Percentiles rank a stretch among this genome's conserved stretches.
Evolutionary conservation across 2,329 filamentous ascomycete species (phyloP).

Genomic region (Aureobasidium musti): DNA sequence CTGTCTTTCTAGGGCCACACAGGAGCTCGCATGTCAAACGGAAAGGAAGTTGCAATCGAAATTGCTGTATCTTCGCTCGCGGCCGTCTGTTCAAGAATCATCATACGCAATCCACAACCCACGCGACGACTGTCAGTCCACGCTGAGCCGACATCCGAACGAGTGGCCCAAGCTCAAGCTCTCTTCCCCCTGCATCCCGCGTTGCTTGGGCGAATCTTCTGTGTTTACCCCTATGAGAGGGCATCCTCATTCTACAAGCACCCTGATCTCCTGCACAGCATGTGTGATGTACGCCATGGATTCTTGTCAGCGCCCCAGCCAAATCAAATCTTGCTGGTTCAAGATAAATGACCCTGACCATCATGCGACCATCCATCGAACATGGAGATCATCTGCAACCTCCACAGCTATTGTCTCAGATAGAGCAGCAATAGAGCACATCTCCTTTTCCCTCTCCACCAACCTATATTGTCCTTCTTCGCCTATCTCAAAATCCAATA

Average conservation of each 20-base stretch:
- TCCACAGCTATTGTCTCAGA: conserved; percentile 9
- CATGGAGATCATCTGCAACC: neutral
- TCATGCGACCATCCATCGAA: neutral
- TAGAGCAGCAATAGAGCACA: neutral
- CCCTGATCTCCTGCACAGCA: conserved; percentile 18
- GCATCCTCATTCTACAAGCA: neutral
- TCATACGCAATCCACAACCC: neutral
- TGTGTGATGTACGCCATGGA: conserved; percentile 16
- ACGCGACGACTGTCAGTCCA: conserved; percentile 19
- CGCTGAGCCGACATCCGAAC: conserved; percentile 22
- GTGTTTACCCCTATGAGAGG: conserved; percentile 20
- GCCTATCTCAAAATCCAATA: neutral
- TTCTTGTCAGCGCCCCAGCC: neutral
- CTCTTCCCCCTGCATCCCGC: conserved; percentile 9
- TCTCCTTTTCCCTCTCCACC: neutral
- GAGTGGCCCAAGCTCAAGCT: conserved; percentile 23
- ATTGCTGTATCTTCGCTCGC: neutral
- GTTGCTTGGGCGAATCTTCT: conserved; percentile 5
- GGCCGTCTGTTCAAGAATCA: neutral
- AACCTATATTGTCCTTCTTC: neutral
- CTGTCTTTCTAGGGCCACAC: neutral
- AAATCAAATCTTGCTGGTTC: neutral
- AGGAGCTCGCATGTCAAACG: neutral
- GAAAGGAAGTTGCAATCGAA: neutral
- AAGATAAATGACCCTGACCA: neutral